phyloP scores from a whole-genome alignment of 2,329 filamentous ascomycete species.

The Ceratocystiopsis sp. region DNA sequence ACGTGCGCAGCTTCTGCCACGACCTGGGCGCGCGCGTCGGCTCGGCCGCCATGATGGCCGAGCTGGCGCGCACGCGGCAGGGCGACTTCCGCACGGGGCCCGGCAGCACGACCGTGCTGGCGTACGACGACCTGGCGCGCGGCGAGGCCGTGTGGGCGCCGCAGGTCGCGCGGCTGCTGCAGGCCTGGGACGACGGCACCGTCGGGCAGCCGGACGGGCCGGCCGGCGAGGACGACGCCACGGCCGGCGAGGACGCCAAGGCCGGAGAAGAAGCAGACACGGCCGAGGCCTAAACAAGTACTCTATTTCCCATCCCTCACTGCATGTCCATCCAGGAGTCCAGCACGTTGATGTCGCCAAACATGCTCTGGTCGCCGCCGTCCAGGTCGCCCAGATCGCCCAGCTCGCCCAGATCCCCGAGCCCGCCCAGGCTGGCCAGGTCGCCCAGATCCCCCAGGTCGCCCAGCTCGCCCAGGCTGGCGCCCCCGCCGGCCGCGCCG shows the following conservation, averaged over 20 bases:
- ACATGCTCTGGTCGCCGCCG: slow-evolving; percentile 10
- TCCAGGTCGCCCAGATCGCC: slow-evolving; percentile 2
- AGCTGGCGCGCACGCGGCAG: slow-evolving; percentile 65
- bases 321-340: slow-evolving; percentile 11
- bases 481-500: not conserved
- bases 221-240: slow-evolving; percentile 1
- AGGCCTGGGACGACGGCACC: slow-evolving; percentile 12
- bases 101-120: slow-evolving; percentile 44
- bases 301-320: too few species aligned
- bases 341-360: slow-evolving; percentile 11
- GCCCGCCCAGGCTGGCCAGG: slow-evolving; percentile 4
- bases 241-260: not conserved
- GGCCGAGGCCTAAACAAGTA: too few species aligned
- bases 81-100: slow-evolving; percentile 58
- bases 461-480: slow-evolving; percentile 4
- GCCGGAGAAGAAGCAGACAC: too few species aligned
- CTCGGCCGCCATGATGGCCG: slow-evolving; percentile 74
- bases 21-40: slow-evolving; percentile 72
- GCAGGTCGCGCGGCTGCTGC: slow-evolving; percentile 43
- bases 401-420: slow-evolving; percentile 5
- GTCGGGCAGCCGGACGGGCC: not conserved
- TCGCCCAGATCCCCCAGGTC: slow-evolving; percentile 7
- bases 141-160: slow-evolving; percentile 74
- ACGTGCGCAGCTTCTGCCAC: slow-evolving; percentile 84
- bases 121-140: slow-evolving; percentile 58